A percentile compares a stretch with the other conserved stretches of the same genome.
These are phyloP conservation scores for Dimargaris verticillata DNA, from an alignment of 192 early-diverging fungal species.

Conservation along the genomic window DNA sequence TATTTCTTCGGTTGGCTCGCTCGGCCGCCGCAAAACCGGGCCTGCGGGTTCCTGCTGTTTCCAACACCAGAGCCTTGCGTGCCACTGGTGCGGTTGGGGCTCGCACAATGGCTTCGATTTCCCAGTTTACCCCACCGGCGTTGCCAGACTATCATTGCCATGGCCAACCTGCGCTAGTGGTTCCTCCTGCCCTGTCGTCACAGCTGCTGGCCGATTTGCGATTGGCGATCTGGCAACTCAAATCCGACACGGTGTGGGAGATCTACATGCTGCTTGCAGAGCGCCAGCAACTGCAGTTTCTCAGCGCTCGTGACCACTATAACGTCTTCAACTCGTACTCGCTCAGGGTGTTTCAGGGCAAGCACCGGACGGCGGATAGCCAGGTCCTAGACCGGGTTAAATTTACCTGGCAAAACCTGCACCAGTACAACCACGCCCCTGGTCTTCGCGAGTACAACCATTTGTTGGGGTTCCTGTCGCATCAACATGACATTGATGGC, in stretches of 20 bases:
- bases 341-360: not conserved
- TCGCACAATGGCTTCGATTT: not conserved
- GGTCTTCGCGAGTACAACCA: conserved; percentile 9
- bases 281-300: not conserved
- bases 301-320: not conserved
- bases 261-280: not conserved
- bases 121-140: not conserved
- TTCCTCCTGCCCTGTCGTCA: not conserved
- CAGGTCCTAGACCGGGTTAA: not conserved
- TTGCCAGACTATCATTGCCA: not conserved
- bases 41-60: not conserved
- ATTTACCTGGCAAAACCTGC: not conserved
- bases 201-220: not conserved
- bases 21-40: not conserved
- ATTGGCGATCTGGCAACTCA: not conserved
- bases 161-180: not conserved
- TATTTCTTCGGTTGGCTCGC: too few species aligned
- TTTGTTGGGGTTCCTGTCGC: conserved; percentile 2
- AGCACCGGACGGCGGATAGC: not conserved
- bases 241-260: not conserved
- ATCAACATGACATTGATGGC: not conserved
- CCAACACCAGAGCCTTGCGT: not conserved
- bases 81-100: not conserved
- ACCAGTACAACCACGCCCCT: not conserved
- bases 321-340: conserved; percentile 3